Evolutionary conservation across 345 rosid genomes (phyloP).

Genomic region (Corchorus olitorius): DNA sequence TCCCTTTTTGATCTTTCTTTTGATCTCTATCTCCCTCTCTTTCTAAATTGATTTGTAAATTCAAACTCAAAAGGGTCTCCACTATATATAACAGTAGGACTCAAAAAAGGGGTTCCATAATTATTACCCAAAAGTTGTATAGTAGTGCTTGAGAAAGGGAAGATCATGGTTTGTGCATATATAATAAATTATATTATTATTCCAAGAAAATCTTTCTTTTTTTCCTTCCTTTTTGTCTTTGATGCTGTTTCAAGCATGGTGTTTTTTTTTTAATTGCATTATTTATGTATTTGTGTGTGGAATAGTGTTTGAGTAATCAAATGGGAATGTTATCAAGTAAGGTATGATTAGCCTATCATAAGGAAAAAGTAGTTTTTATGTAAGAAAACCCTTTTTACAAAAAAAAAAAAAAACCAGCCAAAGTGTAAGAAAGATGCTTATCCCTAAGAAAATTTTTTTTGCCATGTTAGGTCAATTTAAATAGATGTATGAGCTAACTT

Average conservation of each 20-base stretch:
- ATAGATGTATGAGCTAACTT: conserved; percentile 4
- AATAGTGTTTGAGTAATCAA: not conserved
- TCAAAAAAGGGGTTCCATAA: conserved; percentile 9
- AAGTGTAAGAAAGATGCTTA: not conserved
- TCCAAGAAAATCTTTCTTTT: not conserved
- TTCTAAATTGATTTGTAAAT: conserved; percentile 2
- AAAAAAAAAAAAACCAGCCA: not conserved
- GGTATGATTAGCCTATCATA: conserved; percentile 23
- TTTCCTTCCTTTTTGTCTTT: conserved; percentile 13
- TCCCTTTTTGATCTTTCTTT: not conserved
- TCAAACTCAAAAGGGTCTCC: not conserved
- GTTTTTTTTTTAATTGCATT: not conserved
- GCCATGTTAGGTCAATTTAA: not conserved
- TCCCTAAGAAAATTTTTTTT: conserved; percentile 11
- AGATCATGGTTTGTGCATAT: conserved; percentile 5
- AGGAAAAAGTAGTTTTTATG: not conserved
- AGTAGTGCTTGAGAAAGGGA: conserved; percentile 9
- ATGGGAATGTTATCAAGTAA: not conserved
- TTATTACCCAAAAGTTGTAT: conserved; percentile 20
- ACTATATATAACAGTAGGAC: not conserved
- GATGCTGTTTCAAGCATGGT: not conserved
- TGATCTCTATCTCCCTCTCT: not conserved
- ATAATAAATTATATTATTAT: not conserved
- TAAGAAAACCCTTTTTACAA: not conserved
- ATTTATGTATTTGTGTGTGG: not conserved